These are phyloP conservation scores for Globisporangium yorkense DNA, from an alignment of 352 stramenopile species.

Conservation along the genomic window DNA sequence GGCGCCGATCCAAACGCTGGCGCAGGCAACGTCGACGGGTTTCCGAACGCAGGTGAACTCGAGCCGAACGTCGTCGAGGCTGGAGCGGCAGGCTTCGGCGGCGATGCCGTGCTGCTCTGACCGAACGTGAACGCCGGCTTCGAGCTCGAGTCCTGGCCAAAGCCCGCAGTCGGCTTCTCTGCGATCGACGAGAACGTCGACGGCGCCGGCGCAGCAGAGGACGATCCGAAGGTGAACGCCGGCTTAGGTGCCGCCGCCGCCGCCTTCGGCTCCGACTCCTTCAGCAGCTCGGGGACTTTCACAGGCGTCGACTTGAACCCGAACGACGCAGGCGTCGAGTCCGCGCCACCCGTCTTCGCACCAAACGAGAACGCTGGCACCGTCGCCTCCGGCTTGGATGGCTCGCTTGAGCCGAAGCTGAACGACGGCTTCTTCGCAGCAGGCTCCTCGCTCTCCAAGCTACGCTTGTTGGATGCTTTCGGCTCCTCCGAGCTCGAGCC, in stretches of 20 bases:
- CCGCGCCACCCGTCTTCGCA: constrained; percentile 11
- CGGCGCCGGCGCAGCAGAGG: constrained; percentile 10
- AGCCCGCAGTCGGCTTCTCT: constrained; percentile 19
- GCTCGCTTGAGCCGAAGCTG: constrained; percentile 15
- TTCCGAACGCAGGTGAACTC: constrained; percentile 9
- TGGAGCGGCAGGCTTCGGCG: constrained; percentile 1
- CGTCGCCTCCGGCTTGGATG: constrained; percentile 13
- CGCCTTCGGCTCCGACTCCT: constrained; percentile 2
- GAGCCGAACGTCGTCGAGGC: constrained; percentile 10
- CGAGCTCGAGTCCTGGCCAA: constrained; percentile 20
- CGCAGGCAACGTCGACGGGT: constrained; percentile 5
- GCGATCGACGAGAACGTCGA: constrained; percentile 8
- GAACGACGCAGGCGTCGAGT: constrained; percentile 17
- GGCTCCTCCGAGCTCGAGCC: constrained; percentile 2
- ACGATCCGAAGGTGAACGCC: constrained; percentile 38
- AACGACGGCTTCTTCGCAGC: constrained; percentile 13
- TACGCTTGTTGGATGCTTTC: neutral
- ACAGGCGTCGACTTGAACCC: constrained; percentile 8
- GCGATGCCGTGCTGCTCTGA: constrained; percentile 2
- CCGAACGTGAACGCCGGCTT: constrained; percentile 13
- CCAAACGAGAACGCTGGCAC: constrained; percentile 23
- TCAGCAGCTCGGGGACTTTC: neutral
- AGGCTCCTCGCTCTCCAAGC: constrained; percentile 6
- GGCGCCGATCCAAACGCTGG: constrained; percentile 8
- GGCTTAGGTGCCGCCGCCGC: constrained; percentile 12